Evolutionary conservation across 495 filamentous ascomycete species (phyloP).

Genomic region (Neurospora sublineolata): DNA sequence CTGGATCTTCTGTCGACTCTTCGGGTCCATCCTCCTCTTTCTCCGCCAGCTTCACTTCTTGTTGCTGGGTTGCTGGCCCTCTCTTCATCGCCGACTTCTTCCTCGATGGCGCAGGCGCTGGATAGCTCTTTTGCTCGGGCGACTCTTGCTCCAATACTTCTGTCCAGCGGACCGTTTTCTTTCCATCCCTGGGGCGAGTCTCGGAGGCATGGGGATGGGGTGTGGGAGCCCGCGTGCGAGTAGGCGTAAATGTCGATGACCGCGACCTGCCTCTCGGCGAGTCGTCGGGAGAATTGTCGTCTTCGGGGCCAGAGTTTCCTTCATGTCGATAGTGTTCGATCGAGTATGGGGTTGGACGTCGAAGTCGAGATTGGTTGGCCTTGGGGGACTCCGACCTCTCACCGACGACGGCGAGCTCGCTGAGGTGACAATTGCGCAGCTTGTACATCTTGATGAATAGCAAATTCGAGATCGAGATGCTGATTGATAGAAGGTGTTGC

Average conservation of each 20-base stretch:
- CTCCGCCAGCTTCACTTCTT: background rate
- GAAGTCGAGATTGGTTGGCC: background rate
- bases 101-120: background rate
- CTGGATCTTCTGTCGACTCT: too few species aligned
- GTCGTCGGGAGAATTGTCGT: background rate
- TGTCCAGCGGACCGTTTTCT: background rate
- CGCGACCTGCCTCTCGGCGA: background rate
- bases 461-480: too few species aligned
- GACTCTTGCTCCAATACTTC: background rate
- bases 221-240: background rate
- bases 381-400: background rate
- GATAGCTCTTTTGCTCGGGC: background rate
- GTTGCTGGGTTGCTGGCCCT: background rate
- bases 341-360: background rate
- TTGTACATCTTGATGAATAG: background rate
- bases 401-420: background rate
- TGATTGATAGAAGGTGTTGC: background rate
- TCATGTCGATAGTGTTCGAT: background rate
- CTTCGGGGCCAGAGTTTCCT: fast-evolving
- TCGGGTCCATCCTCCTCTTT: background rate
- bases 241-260: background rate
- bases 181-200: background rate
- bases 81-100: background rate
- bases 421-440: background rate
- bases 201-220: background rate